Percentiles rank a stretch among this genome's conserved stretches.
Evolutionary conservation across 1,284 basidiomycete genomes (phyloP).

Genomic region (Ustilago esculenta): DNA sequence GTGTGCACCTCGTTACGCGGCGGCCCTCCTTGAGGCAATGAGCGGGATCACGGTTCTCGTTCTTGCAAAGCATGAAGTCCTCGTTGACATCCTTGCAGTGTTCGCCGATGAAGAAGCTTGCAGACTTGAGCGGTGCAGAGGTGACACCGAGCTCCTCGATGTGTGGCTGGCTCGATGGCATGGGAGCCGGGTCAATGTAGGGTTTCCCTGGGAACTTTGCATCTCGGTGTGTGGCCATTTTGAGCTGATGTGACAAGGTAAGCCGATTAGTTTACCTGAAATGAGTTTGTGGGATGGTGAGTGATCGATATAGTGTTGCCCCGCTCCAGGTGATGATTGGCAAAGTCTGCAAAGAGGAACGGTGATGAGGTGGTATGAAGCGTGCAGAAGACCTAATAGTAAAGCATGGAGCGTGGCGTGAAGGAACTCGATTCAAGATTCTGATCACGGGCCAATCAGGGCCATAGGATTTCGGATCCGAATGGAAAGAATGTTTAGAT

Average conservation of each 20-base stretch:
- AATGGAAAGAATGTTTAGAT: neutral
- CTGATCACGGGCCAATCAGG: conserved; percentile 48
- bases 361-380: neutral
- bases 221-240: conserved; percentile 66
- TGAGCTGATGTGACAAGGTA: conserved; percentile 13
- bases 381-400: neutral
- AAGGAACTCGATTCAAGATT: conserved; percentile 28
- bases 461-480: conserved; percentile 36
- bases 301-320: neutral
- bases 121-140: conserved; percentile 93
- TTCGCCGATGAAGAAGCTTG: conserved; percentile 95
- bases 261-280: neutral
- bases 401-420: conserved; percentile 3
- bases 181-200: conserved; percentile 63
- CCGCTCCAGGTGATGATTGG: neutral
- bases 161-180: conserved; percentile 72
- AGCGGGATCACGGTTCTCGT: conserved; percentile 85
- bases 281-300: neutral
- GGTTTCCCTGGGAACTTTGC: conserved; percentile 63
- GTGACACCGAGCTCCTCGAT: conserved; percentile 90
- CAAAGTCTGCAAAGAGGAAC: neutral
- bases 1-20: conserved; percentile 93
- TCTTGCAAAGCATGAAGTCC: conserved; percentile 99
- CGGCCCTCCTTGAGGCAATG: conserved; percentile 96
- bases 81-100: conserved; percentile 97